These are phyloP conservation scores for Colletotrichum australisinense DNA, from an alignment of 2,329 filamentous ascomycete genomes.

Conservation along the genomic window DNA sequence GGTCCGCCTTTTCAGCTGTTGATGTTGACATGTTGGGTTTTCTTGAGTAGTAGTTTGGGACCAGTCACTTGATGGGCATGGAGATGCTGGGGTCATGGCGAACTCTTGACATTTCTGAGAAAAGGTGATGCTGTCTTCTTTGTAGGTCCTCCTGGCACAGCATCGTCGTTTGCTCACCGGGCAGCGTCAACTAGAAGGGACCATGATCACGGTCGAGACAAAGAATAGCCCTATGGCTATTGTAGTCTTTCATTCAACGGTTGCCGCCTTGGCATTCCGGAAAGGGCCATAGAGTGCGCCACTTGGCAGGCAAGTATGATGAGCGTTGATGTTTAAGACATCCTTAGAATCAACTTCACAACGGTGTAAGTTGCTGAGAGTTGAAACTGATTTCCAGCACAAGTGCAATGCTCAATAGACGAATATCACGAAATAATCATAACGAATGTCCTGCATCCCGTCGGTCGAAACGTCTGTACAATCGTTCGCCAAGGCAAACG, in stretches of 20 bases:
- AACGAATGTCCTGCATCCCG: background rate
- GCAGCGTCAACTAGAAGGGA: background rate
- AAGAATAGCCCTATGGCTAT: background rate
- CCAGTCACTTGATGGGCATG: background rate
- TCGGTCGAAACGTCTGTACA: background rate
- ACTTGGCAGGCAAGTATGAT: background rate
- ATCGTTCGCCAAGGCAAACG: background rate
- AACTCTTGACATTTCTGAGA: background rate
- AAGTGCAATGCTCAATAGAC: background rate
- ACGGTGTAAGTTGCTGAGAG: background rate
- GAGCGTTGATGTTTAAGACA: background rate
- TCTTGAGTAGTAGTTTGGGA: background rate
- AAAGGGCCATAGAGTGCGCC: conserved; percentile 4
- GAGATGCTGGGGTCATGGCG: background rate
- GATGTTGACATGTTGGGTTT: background rate
- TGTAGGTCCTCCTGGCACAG: background rate
- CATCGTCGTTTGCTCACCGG: background rate
- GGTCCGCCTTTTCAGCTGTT: conserved; percentile 17
- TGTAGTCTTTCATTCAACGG: conserved; percentile 10
- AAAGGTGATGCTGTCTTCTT: background rate
- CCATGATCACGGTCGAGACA: background rate
- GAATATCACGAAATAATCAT: background rate
- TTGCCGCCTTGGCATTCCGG: conserved; percentile 19
- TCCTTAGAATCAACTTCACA: background rate
- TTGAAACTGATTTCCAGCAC: background rate